Percentiles rank a stretch among this genome's conserved stretches.
phyloP scores from a whole-genome alignment of 2,329 filamentous ascomycete species.

The Pseudocercospora musae region DNA sequence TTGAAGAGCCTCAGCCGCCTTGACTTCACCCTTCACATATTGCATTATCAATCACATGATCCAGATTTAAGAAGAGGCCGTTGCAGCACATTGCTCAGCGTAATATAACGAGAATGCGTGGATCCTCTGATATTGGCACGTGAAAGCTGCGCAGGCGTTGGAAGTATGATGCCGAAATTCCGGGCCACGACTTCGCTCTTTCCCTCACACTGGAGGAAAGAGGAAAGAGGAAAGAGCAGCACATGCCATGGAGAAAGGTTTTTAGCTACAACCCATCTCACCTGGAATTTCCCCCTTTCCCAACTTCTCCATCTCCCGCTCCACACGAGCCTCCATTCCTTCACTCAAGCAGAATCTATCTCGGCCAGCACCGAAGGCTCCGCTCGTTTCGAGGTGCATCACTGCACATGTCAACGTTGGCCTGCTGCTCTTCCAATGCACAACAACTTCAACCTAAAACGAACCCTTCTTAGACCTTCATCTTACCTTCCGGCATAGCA shows the following conservation, averaged over 20 bases:
- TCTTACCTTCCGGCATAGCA: neutral
- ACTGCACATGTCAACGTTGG: neutral
- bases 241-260: slow-evolving; percentile 1
- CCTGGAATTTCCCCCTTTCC: neutral
- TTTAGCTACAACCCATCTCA: too few species aligned
- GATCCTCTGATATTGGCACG: neutral
- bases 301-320: neutral
- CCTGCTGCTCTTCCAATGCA: neutral
- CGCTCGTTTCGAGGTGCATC: neutral
- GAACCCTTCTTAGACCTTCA: neutral
- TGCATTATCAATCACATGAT: neutral
- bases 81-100: neutral
- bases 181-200: slow-evolving; percentile 7
- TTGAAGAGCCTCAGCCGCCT: slow-evolving; percentile 8
- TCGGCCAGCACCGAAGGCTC: neutral
- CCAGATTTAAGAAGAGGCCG: neutral
- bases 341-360: neutral
- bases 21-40: neutral
- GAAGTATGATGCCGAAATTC: neutral
- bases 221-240: slow-evolving; percentile 6
- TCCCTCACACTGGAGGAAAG: slow-evolving; percentile 7
- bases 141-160: neutral
- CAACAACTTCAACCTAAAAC: neutral
- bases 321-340: neutral
- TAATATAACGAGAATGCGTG: neutral